Percentiles rank a stretch among this genome's conserved stretches.
Evolutionary conservation across 2,329 filamentous ascomycete species (phyloP).

Genomic region (Xylariaceae sp.): DNA sequence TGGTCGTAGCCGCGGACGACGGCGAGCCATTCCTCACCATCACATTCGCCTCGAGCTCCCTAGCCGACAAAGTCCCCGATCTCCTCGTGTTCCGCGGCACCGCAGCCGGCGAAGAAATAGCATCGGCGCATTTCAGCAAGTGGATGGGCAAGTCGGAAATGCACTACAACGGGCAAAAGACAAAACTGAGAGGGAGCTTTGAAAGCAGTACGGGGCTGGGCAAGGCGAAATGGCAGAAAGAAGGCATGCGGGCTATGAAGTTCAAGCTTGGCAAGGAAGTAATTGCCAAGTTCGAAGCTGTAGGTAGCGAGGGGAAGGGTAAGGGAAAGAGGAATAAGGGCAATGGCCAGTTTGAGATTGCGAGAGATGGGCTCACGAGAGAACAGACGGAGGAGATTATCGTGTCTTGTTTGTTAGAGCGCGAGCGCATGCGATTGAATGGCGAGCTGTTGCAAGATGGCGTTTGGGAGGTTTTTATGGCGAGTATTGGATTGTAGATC

Average conservation of each 20-base stretch:
- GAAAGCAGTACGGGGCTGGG: constrained; percentile 12
- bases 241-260: constrained; percentile 12
- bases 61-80: constrained; percentile 7
- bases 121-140: constrained; percentile 10
- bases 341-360: constrained; percentile 10
- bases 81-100: constrained; percentile 11
- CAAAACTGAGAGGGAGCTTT: constrained; percentile 5
- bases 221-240: constrained; percentile 9
- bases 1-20: constrained; percentile 3
- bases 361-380: constrained; percentile 2
- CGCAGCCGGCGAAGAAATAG: constrained; percentile 7
- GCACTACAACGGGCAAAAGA: constrained; percentile 7
- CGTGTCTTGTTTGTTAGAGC: constrained; percentile 12
- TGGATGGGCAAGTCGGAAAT: constrained; percentile 10
- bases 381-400: constrained; percentile 14
- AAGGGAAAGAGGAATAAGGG: constrained; percentile 8
- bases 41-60: constrained; percentile 8
- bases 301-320: constrained; percentile 2
- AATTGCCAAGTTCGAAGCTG: constrained; percentile 10
- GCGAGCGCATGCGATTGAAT: constrained; percentile 14
- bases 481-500: not conserved
- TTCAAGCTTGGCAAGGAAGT: constrained; percentile 7
- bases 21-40: constrained; percentile 10
- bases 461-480: constrained; percentile 11
- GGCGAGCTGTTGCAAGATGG: constrained; percentile 11